Conservation (phyloP, 192 early-diverging fungal species). For the Coemansia sp. region DNA sequence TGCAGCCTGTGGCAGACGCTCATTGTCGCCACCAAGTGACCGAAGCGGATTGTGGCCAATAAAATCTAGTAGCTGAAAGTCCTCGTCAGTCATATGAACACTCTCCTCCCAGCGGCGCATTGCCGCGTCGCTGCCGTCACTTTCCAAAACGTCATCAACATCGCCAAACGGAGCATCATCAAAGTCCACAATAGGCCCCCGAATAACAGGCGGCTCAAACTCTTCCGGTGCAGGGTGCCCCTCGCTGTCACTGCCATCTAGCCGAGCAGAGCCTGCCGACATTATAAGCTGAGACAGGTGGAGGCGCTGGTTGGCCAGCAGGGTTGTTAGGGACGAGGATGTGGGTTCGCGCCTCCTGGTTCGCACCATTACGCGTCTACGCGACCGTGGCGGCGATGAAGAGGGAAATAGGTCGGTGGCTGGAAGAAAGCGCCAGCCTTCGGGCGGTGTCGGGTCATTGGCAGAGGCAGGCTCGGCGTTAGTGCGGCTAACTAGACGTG, state of each 20-base stretch:
- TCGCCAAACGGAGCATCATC: not conserved
- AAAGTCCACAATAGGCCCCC: not conserved
- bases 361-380: not conserved
- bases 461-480: not conserved
- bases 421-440: not conserved
- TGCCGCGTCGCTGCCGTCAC: not conserved
- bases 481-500: not conserved
- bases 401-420: not conserved
- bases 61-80: not conserved
- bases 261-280: not conserved
- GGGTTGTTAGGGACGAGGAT: not conserved
- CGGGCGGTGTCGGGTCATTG: not conserved
- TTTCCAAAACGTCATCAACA: not conserved
- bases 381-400: slow-evolving; percentile 1
- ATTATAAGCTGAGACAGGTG: not conserved
- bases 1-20: not conserved
- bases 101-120: not conserved
- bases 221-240: not conserved
- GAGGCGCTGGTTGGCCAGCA: not conserved
- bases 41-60: not conserved
- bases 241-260: not conserved
- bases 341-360: not conserved
- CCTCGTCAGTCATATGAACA: not conserved
- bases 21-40: not conserved
- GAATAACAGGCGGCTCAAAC: slow-evolving; percentile 2